These are phyloP conservation scores for Bacterosira constricta DNA, from an alignment of 108 stramenopile genomes.

Conservation along the genomic window DNA sequence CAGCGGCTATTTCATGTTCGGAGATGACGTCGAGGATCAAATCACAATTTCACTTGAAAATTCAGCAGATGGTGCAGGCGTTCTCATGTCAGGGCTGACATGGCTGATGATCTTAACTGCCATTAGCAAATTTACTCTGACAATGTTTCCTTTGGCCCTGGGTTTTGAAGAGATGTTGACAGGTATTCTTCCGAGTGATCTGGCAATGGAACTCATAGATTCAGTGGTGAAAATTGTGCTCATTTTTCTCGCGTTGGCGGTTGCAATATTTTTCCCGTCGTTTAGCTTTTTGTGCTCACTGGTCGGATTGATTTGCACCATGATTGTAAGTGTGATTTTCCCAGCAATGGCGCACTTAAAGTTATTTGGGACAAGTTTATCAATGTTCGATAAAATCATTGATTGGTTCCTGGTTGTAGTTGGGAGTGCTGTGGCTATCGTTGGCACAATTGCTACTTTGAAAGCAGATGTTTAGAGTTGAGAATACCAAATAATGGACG, in stretches of 20 bases:
- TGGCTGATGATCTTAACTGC: conserved; percentile 88
- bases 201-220: conserved; percentile 53
- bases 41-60: conserved; percentile 77
- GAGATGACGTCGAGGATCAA: conserved; percentile 76
- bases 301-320: conserved; percentile 84
- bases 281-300: conserved; percentile 75
- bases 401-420: conserved; percentile 40
- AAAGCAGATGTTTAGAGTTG: conserved; percentile 1
- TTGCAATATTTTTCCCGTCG: conserved; percentile 79
- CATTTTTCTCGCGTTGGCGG: conserved; percentile 55
- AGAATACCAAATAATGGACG: too few relatives aligned
- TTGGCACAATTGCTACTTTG: conserved; percentile 61
- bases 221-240: conserved; percentile 64
- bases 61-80: conserved; percentile 35
- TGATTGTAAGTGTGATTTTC: conserved; percentile 77
- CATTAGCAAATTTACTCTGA: conserved; percentile 76
- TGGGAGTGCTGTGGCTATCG: conserved; percentile 54
- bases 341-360: conserved; percentile 76
- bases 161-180: conserved; percentile 85
- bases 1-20: conserved; percentile 83
- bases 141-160: conserved; percentile 84
- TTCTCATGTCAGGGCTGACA: conserved; percentile 67
- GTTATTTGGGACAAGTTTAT: conserved; percentile 62
- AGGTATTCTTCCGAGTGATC: conserved; percentile 62
- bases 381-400: conserved; percentile 45